Percentiles rank a stretch among this genome's conserved stretches.
These are phyloP conservation scores for Phaffomyces thermotolerans DNA, from an alignment of 805 yeast species.

Conservation along the genomic window DNA sequence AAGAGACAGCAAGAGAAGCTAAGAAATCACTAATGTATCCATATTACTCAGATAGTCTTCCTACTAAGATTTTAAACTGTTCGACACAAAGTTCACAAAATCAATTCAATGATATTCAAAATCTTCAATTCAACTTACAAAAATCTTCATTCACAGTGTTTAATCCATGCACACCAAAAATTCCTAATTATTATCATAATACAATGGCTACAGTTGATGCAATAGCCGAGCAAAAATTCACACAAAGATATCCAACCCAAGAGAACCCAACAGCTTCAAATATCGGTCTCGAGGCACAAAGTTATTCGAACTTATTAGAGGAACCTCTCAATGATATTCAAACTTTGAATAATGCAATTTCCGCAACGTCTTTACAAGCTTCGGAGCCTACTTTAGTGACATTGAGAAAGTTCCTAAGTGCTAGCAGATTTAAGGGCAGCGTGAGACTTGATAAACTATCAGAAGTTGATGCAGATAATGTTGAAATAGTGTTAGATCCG, in stretches of 20 bases:
- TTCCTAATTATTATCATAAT: not conserved
- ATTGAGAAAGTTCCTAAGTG: not conserved
- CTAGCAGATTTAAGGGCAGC: not conserved
- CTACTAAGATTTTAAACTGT: constrained; percentile 16
- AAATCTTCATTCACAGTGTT: constrained; percentile 4
- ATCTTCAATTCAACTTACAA: constrained; percentile 17
- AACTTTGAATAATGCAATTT: not conserved
- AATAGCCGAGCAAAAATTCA: constrained; percentile 2
- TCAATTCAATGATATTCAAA: constrained; percentile 11
- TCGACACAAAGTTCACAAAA: constrained; percentile 2
- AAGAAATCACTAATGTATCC: constrained; percentile 13
- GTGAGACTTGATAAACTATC: constrained; percentile 14
- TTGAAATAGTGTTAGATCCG: constrained; percentile 20
- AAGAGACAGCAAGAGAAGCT: constrained; percentile 16
- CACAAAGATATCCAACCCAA: not conserved
- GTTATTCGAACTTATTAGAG: not conserved
- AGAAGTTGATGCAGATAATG: constrained; percentile 15
- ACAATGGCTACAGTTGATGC: no score
- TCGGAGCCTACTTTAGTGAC: not conserved
- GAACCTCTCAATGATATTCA: not conserved
- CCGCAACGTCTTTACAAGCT: not conserved
- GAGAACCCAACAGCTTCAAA: no score
- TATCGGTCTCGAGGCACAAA: no score
- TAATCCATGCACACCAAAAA: not conserved
- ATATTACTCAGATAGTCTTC: constrained; percentile 17